Evolutionary conservation across 2,329 filamentous ascomycete genomes (phyloP), one percentile per base, ranked within the genome.

Genomic region (Diaporthe vaccinii): DNA sequence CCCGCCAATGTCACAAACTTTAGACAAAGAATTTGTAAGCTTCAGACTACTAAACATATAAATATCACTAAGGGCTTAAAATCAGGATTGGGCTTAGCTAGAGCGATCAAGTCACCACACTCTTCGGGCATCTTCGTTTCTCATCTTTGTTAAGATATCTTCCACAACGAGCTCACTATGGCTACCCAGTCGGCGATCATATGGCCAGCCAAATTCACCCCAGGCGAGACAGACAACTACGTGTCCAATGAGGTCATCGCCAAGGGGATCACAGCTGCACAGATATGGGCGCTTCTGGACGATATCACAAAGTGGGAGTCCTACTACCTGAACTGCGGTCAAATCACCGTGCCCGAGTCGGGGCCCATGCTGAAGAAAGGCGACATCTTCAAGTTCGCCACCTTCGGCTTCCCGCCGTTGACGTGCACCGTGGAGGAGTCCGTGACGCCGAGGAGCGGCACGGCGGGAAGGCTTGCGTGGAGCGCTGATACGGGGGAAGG

Each of bases 161-260:
- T 14, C 44, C 20, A n/a, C 25, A 3, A 3, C 41, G 44, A 41
- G 12, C 31, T 55, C 44, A 62, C 25, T 49, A 76, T 76, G 74
- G 53, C 72, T 3, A 65, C 57, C 15, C 74, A 74, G 77, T 79
- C 78, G 1, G 73, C 78, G 61, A 80, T 82, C 59, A 74, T 73
- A 41, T 82, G 80, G 81, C 80, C 80, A 2, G 55, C 78, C 49
- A 75, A 78, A 25, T 82, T 78, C 73, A 78, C 79, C 0, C 81
- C 80, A 1, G 80, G 80, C 28, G 80, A 77, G 1, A 81, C 80
- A 8, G 80, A 82, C 74, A 82, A 81, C 68, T 82, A 78, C 46
- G 79, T 81, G 25, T 81, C 80, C 28, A 82, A 82, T 62, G 81
- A 82, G 39, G 76, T 80, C 20, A 79, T 80, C 69, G 80, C 76